phyloP scores from a whole-genome alignment of 768 basidiomycete species.

The Suillus americanus region DNA sequence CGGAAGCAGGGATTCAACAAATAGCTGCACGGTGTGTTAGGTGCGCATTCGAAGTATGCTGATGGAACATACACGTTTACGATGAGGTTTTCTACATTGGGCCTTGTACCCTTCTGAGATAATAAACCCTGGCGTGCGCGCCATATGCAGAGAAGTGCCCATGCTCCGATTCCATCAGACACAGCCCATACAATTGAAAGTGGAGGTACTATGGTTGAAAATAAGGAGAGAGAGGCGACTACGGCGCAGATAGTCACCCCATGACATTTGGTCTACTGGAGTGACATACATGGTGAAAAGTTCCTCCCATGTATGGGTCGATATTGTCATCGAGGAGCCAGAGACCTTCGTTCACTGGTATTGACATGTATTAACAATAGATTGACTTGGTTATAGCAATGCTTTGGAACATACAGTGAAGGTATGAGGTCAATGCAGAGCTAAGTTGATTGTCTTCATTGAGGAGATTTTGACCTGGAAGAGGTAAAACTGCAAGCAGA shows the following conservation, averaged over 20 bases:
- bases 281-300: conserved; percentile 77
- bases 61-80: background rate
- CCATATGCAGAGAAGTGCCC: conserved; percentile 69
- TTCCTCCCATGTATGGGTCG: conserved; percentile 85
- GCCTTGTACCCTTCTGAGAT: conserved; percentile 21
- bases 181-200: conserved; percentile 69
- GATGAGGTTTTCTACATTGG: conserved; percentile 2
- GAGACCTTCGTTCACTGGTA: conserved; percentile 84
- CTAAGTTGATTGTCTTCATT: conserved; percentile 75
- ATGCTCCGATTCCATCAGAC: conserved; percentile 66
- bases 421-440: conserved; percentile 78
- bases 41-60: background rate
- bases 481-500: conserved; percentile 49
- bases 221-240: conserved; percentile 84
- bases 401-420: conserved; percentile 56
- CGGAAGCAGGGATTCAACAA: conserved; percentile 86
- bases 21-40: conserved; percentile 50
- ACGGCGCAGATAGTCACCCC: conserved; percentile 6
- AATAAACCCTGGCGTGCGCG: conserved; percentile 63
- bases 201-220: conserved; percentile 66
- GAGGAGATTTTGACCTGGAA: conserved; percentile 44
- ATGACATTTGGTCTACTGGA: background rate
- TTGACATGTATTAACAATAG: conserved; percentile 14
- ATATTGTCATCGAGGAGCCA: conserved; percentile 76
- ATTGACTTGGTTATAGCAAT: background rate